Evolutionary conservation across 2,329 filamentous ascomycete genomes (phyloP).

Genomic region (Aspergillus hortae): DNA sequence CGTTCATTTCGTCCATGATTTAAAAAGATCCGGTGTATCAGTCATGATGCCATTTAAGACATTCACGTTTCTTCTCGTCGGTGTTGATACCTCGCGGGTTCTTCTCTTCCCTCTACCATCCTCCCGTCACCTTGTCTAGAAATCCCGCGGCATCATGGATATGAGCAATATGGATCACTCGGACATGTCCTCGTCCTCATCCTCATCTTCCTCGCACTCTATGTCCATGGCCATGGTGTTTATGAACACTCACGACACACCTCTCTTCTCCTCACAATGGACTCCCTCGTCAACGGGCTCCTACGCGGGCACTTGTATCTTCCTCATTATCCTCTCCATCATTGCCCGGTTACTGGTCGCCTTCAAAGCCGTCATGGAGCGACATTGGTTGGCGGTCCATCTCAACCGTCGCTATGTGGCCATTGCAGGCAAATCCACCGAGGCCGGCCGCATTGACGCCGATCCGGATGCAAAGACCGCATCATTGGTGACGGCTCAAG

Average conservation of each 20-base stretch:
- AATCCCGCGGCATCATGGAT: conserved; percentile 8
- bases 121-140: neutral
- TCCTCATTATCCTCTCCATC: conserved; percentile 73
- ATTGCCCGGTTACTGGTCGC: conserved; percentile 70
- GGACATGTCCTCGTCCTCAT: conserved; percentile 11
- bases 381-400: conserved; percentile 67
- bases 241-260: conserved; percentile 58
- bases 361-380: conserved; percentile 57
- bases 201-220: conserved; percentile 11
- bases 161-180: conserved; percentile 18
- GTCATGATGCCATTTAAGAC: neutral
- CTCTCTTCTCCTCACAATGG: conserved; percentile 68
- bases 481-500: conserved; percentile 67
- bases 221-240: conserved; percentile 23
- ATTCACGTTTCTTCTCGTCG: neutral
- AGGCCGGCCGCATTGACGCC: conserved; percentile 57
- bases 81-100: neutral
- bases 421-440: conserved; percentile 60
- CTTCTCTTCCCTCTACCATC: neutral
- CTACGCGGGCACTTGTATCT: conserved; percentile 90
- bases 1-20: neutral
- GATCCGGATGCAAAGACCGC: conserved; percentile 63
- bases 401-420: conserved; percentile 73
- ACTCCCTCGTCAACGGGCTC: conserved; percentile 64
- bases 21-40: neutral